Conservation (phyloP, 768 basidiomycete species). For the Pisolithus marmoratus region DNA sequence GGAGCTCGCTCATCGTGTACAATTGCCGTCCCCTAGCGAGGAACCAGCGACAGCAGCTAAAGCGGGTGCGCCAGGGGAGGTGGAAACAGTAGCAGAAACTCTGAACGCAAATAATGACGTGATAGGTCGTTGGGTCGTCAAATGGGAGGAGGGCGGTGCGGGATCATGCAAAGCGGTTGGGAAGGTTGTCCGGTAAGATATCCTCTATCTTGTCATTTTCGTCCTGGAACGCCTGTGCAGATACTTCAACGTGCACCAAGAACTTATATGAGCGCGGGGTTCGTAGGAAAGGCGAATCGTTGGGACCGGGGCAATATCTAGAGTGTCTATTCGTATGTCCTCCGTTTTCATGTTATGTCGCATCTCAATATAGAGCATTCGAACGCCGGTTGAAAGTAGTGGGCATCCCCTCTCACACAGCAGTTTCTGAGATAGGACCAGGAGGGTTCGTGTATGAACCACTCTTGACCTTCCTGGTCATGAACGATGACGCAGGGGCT, state of each 20-base stretch:
- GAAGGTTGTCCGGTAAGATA: constrained; percentile 55
- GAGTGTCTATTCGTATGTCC: background rate
- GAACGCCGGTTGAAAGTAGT: too few relatives aligned
- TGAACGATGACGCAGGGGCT: too few relatives aligned
- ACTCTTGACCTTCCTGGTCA: too few relatives aligned
- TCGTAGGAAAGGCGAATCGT: background rate
- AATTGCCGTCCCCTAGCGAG: constrained; percentile 34
- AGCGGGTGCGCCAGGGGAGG: constrained; percentile 39
- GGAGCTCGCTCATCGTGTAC: constrained; percentile 59
- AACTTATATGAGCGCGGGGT: constrained; percentile 29
- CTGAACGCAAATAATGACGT: constrained; percentile 50
- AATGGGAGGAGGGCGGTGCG: constrained; percentile 61
- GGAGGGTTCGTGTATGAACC: too few relatives aligned
- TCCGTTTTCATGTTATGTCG: background rate
- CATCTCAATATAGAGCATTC: too few relatives aligned
- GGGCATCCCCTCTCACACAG: too few relatives aligned
- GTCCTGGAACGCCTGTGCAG: constrained; percentile 17
- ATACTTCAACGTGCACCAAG: constrained; percentile 51
- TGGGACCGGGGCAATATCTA: background rate
- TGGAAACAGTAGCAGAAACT: constrained; percentile 82
- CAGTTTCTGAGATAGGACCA: too few relatives aligned
- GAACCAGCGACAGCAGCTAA: constrained; percentile 27
- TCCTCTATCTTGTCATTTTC: background rate
- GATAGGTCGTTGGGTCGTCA: constrained; percentile 73
- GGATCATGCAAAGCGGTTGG: constrained; percentile 64